Evolutionary conservation across 2,329 filamentous ascomycete genomes (phyloP).

Genomic region (Penicillium sp.): DNA sequence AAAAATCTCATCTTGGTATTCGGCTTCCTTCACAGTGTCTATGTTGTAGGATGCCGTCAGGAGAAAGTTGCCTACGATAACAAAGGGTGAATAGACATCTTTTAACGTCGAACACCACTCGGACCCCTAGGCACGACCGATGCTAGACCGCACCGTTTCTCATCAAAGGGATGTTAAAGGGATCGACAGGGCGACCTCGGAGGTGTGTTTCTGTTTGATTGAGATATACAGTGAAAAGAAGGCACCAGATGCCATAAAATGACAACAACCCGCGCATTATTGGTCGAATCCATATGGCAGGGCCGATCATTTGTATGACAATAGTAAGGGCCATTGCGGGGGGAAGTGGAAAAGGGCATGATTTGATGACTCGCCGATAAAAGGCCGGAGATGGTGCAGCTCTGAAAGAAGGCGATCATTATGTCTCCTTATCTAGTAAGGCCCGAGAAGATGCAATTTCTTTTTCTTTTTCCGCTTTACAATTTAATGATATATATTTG

Average conservation of each 20-base stretch:
- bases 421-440: too few relatives aligned
- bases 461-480: too few relatives aligned
- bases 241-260: background rate
- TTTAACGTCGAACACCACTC: background rate
- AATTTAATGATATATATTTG: too few relatives aligned
- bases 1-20: background rate
- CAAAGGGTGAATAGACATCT: background rate
- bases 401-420: too few relatives aligned
- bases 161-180: background rate
- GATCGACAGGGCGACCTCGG: background rate
- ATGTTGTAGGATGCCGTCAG: background rate
- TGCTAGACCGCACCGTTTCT: background rate
- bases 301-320: background rate
- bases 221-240: background rate
- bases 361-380: too few relatives aligned
- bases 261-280: background rate
- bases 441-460: too few relatives aligned
- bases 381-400: too few relatives aligned
- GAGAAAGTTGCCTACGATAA: background rate
- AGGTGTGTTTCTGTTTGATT: background rate
- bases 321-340: background rate
- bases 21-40: background rate
- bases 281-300: background rate
- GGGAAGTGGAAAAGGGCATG: too few relatives aligned
- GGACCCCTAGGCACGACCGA: background rate